A percentile compares a stretch with the other conserved stretches of the same genome.
These are phyloP conservation scores for Taxawa tesnikishii DNA, from an alignment of 2,329 filamentous ascomycete genomes.

Conservation along the genomic window DNA sequence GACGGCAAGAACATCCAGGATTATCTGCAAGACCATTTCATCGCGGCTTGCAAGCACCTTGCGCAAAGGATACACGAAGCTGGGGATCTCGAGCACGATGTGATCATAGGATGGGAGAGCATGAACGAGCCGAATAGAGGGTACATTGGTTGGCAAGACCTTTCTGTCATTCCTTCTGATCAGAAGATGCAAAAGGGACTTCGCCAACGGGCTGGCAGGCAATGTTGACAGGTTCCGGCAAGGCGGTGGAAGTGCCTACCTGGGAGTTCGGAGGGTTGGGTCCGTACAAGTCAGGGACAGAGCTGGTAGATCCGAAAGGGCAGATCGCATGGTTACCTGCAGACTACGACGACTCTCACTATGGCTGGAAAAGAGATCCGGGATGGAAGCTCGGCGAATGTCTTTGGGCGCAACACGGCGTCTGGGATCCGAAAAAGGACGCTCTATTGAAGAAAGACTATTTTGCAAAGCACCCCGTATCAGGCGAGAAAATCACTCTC, in stretches of 20 bases:
- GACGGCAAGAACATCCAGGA: slow-evolving; percentile 94
- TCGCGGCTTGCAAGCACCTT: slow-evolving; percentile 67
- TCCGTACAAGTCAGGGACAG: slow-evolving; percentile 75
- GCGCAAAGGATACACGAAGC: slow-evolving; percentile 79
- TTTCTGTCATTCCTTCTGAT: slow-evolving; percentile 70
- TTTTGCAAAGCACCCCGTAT: slow-evolving; percentile 67
- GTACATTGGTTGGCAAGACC: slow-evolving; percentile 69
- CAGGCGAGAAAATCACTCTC: slow-evolving; percentile 64
- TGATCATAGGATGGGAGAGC: slow-evolving; percentile 91
- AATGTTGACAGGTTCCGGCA: slow-evolving; percentile 79
- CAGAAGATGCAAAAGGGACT: slow-evolving; percentile 85
- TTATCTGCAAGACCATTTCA: slow-evolving; percentile 78
- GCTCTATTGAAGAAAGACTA: slow-evolving; percentile 73
- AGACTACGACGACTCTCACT: slow-evolving; percentile 75
- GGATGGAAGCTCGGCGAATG: slow-evolving; percentile 91
- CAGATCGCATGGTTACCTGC: slow-evolving; percentile 70
- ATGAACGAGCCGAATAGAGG: slow-evolving; percentile 92
- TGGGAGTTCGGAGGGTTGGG: slow-evolving; percentile 93
- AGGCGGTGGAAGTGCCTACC: slow-evolving; percentile 76
- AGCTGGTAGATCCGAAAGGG: slow-evolving; percentile 78
- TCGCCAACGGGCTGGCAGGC: slow-evolving; percentile 91
- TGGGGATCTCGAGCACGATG: slow-evolving; percentile 72
- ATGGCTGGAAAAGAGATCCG: slow-evolving; percentile 80
- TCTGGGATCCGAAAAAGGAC: slow-evolving; percentile 79
- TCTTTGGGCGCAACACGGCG: slow-evolving; percentile 90